Evolutionary conservation across 73 alveolate genomes (phyloP).

Genomic region (Urostyla sp.): DNA sequence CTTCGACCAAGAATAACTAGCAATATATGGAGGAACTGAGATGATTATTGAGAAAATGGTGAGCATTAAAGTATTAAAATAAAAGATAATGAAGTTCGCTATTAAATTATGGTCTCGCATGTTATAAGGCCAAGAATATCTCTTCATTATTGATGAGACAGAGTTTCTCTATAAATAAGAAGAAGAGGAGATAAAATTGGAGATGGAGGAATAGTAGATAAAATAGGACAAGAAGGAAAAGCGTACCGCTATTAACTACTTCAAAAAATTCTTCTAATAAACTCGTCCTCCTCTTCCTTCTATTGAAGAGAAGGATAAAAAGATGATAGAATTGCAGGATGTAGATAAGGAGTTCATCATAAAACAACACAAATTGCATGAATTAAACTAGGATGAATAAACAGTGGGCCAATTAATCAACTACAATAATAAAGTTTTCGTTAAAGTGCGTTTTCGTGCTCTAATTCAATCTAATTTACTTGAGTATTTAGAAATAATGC

Average conservation of each 20-base stretch:
- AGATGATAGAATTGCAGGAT: not conserved
- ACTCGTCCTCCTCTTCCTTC: not conserved
- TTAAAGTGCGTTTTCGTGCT: conserved; percentile 16
- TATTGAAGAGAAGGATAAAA: not conserved
- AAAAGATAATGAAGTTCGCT: conserved; percentile 5
- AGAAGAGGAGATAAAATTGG: conserved; percentile 5
- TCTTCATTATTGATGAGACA: not conserved
- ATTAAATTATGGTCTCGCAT: conserved; percentile 27
- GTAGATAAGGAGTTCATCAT: not conserved
- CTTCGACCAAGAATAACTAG: not conserved
- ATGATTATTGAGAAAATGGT: conserved; percentile 5
- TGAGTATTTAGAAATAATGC: no score
- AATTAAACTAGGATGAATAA: not conserved
- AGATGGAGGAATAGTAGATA: not conserved
- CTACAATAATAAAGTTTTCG: conserved; percentile 5
- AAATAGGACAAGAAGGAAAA: not conserved
- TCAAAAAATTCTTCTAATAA: not conserved
- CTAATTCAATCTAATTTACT: no score
- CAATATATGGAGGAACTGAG: conserved; percentile 43
- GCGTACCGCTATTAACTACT: not conserved
- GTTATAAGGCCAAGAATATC: conserved; percentile 1
- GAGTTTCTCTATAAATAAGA: conserved; percentile 20
- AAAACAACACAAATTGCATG: not conserved
- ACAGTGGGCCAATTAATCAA: conserved; percentile 22
- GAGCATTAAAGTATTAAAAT: not conserved